Conservation (phyloP, 192 early-diverging fungal species). For the Rhizophagus clarus region DNA sequence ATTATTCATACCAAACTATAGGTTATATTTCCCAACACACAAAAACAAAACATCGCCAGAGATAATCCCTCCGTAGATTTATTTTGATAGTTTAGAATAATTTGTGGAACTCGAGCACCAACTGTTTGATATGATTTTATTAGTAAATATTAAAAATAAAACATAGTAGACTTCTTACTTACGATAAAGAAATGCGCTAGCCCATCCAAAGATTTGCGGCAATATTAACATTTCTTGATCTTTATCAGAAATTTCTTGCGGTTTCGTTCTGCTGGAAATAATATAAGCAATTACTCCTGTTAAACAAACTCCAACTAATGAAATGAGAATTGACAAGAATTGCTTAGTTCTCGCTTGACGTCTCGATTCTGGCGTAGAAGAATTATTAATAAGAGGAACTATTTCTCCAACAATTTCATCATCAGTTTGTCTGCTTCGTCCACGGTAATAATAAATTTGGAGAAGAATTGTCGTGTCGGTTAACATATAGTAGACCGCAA, state of each 20-base stretch:
- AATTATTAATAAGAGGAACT: too few species aligned
- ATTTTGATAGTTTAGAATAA: slow-evolving; percentile 73
- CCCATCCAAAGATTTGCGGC: slow-evolving; percentile 74
- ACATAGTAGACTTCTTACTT: background rate
- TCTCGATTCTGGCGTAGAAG: too few species aligned
- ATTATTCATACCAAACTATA: slow-evolving; percentile 48
- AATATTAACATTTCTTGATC: slow-evolving; percentile 35
- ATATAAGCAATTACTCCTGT: background rate
- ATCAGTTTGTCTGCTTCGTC: background rate
- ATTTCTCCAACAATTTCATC: background rate
- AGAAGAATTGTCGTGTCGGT: background rate
- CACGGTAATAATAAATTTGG: background rate
- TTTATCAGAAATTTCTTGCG: background rate
- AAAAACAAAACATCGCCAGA: slow-evolving; percentile 83
- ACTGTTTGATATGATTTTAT: slow-evolving; percentile 33
- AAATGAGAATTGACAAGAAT: background rate
- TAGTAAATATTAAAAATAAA: background rate
- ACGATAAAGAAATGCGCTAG: slow-evolving; percentile 68
- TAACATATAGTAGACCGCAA: background rate
- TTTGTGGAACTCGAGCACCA: slow-evolving; percentile 77
- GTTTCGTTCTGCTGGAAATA: background rate
- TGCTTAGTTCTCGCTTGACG: too few species aligned
- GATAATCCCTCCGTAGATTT: slow-evolving; percentile 79
- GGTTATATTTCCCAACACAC: slow-evolving; percentile 74
- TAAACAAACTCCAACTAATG: slow-evolving; percentile 46